Conservation (phyloP, 371 early-diverging fungal species). For the Mucor plumbeus region DNA sequence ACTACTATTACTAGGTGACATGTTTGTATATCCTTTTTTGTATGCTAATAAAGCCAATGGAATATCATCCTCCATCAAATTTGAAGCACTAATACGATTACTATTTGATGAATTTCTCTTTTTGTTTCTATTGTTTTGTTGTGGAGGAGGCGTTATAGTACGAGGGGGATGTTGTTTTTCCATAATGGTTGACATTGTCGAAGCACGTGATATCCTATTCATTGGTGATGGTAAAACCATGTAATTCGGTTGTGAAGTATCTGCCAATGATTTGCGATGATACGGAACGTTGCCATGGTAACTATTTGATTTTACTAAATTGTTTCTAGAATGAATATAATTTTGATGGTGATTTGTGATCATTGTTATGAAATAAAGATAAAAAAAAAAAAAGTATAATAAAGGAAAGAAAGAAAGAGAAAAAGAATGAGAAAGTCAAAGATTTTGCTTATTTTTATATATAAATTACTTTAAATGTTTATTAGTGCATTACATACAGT, state of each 20-base stretch:
- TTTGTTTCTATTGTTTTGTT: background rate
- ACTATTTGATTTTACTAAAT: slow-evolving; percentile 4
- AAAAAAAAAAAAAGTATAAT: background rate
- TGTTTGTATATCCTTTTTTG: slow-evolving; percentile 23
- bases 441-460: background rate
- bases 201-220: slow-evolving; percentile 11
- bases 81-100: background rate
- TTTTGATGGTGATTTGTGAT: background rate
- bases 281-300: background rate
- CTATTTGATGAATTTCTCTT: slow-evolving; percentile 9
- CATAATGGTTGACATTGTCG: slow-evolving; percentile 18
- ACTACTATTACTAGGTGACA: background rate
- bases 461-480: slow-evolving; percentile 6
- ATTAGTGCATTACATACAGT: slow-evolving; percentile 5
- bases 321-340: background rate
- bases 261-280: background rate
- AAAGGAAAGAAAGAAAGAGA: background rate
- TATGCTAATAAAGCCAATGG: slow-evolving; percentile 36
- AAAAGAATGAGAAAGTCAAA: background rate
- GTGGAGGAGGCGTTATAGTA: background rate
- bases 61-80: slow-evolving; percentile 27
- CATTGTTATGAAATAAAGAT: background rate
- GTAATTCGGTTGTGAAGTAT: background rate
- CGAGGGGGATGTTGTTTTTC: slow-evolving; percentile 7
- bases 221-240: slow-evolving; percentile 8